A percentile compares a stretch with the other conserved stretches of the same genome.
Conservation (phyloP, 116 monocot genomes). For the Phalaenopsis hybrid region DNA sequence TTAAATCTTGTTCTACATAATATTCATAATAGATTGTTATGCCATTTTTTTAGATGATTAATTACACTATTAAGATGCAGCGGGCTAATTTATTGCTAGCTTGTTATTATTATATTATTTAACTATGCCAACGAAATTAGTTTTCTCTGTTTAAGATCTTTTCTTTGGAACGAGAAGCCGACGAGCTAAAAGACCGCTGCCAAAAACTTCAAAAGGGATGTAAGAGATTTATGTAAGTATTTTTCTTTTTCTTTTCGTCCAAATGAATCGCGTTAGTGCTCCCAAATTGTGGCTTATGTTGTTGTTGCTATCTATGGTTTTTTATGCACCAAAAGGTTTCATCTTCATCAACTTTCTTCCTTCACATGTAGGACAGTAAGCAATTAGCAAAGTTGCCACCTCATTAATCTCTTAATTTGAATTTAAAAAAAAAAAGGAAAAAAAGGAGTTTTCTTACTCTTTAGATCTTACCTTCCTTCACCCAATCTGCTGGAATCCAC, state of each 20-base stretch:
- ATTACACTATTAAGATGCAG: neutral
- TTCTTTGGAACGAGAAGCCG: slow-evolving; percentile 52
- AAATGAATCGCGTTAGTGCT: neutral
- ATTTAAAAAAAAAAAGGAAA: no score
- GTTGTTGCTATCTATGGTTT: neutral
- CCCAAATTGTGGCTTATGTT: neutral
- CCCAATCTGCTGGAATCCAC: neutral
- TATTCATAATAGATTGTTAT: neutral
- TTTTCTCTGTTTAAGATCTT: slow-evolving; percentile 47
- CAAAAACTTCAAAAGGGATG: slow-evolving; percentile 83
- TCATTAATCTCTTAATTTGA: neutral
- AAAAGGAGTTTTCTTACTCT: no score
- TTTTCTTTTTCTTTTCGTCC: neutral
- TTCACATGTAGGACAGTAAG: neutral
- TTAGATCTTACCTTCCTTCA: neutral
- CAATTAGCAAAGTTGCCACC: neutral
- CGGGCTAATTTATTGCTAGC: neutral
- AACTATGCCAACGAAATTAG: neutral
- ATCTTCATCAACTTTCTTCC: neutral
- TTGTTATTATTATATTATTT: slow-evolving; percentile 1
- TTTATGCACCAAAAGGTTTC: neutral
- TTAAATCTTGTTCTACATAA: neutral
- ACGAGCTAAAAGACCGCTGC: slow-evolving; percentile 87
- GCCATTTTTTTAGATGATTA: neutral
- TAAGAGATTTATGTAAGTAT: slow-evolving; percentile 78